Base-by-base conservation (phyloP, 768 basidiomycete genomes). In the Russula foetens region DNA sequence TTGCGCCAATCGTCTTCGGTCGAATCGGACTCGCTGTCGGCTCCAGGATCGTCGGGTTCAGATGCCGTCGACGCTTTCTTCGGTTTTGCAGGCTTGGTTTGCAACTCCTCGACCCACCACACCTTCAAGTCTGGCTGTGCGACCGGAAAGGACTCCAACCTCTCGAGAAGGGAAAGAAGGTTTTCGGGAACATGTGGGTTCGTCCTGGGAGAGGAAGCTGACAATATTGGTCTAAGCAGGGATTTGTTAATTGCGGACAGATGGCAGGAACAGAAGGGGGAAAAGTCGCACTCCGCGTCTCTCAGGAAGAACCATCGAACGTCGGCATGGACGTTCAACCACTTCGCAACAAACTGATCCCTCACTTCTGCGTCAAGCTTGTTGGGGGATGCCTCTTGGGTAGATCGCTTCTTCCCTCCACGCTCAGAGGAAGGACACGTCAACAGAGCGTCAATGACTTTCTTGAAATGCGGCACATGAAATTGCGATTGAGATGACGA, bases 261-360 rank as follows among this genome's bases (percentile, higher is more conserved):
- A 58, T 46, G 38, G 11, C 58, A 9, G 60, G 24, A 46, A 50
- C 61, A 17, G 17, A 50, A 28, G 51, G 5, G 14, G 6, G 9
- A 2, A 12, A 35, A 17, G 11, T 75, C 81, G 60, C 71, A 88
- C 91, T 77, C 81, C 56, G 88, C 77, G 68, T 93, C 89, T 45
- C 87, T 81, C 35, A 96, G 78, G 75, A 92, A 93, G 75, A 88
- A 90, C 89, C 89, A 95, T 60, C 92, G 82, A 33, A 95, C 75
- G 67, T 96, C 92, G 67, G 92, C 88, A 69, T 89, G 69, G 14
- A 88, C 82, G 64, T 83, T 84, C 66, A 91, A 79, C 85, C 87
- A 94, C 15, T 80, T 84, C 49, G 81, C 79, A 56, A 84, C 74
- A 67, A 92, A 91, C 12, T 78, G 72, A 45, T 82, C 74, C 26